Percentiles rank a stretch among this genome's conserved stretches.
These are phyloP conservation scores for Rubus idaeus DNA, from an alignment of 306 rosid genomes.

Conservation along the genomic window DNA sequence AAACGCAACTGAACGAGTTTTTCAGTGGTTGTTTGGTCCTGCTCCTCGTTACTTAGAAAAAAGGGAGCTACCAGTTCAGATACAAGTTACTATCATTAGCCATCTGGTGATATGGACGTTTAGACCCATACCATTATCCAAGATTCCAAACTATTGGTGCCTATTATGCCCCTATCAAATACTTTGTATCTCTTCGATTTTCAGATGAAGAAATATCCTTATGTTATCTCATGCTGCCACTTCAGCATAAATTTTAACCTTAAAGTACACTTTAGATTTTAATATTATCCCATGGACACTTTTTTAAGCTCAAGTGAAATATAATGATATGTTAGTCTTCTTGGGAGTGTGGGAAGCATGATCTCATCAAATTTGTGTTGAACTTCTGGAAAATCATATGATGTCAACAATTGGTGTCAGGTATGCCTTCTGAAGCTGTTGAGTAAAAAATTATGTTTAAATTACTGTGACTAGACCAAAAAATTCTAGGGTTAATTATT, in stretches of 20 bases:
- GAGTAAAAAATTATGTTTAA: background rate
- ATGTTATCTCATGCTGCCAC: background rate
- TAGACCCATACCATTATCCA: background rate
- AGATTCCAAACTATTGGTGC: background rate
- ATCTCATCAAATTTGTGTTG: background rate
- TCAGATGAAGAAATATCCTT: background rate
- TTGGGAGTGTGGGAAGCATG: background rate
- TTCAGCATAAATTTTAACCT: background rate
- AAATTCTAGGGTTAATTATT: background rate
- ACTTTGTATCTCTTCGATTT: background rate
- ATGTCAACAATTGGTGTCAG: background rate
- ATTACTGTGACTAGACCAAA: background rate
- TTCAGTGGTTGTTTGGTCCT: background rate
- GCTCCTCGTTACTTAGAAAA: background rate
- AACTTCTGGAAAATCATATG: background rate
- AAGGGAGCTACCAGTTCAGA: background rate
- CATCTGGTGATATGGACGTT: background rate
- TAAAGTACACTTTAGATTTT: background rate
- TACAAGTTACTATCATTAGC: background rate
- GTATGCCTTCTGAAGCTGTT: background rate
- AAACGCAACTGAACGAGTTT: background rate
- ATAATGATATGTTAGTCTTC: background rate
- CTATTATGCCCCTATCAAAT: background rate
- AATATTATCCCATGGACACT: no score
- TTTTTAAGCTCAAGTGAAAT: background rate